Conservation (phyloP, 1,284 basidiomycete species). For the Golubevia sp. region DNA sequence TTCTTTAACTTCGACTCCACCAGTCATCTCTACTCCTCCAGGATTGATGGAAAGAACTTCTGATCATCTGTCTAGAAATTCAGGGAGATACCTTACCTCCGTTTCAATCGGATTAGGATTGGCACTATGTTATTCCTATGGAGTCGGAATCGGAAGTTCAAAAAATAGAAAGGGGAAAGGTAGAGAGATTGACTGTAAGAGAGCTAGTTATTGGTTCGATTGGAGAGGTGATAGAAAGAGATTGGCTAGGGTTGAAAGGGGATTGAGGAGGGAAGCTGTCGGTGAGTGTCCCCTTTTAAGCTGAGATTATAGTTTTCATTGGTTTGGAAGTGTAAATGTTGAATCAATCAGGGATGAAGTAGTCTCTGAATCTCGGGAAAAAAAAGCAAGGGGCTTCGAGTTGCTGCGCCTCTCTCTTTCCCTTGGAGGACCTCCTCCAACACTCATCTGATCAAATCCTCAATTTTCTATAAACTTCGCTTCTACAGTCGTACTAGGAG, state of each 20-base stretch:
- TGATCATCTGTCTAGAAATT: too few species aligned
- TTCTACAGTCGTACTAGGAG: constrained; percentile 45
- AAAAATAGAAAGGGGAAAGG: constrained; percentile 23
- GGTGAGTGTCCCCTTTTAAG: constrained; percentile 7
- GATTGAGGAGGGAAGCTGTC: constrained; percentile 37
- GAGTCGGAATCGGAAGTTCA: constrained; percentile 16
- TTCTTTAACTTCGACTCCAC: constrained; percentile 5
- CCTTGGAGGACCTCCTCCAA: background rate
- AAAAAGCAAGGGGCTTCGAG: constrained; percentile 4
- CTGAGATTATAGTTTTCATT: background rate
- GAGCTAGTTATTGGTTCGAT: constrained; percentile 20
- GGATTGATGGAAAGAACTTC: constrained; percentile 5
- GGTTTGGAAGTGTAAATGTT: background rate
- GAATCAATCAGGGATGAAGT: background rate
- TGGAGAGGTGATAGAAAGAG: constrained; percentile 21
- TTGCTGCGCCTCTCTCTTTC: background rate
- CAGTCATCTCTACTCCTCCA: constrained; percentile 32
- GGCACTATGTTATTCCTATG: constrained; percentile 13
- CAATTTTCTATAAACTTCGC: too few species aligned
- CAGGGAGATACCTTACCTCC: background rate
- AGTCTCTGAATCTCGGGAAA: constrained; percentile 1
- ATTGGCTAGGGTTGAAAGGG: constrained; percentile 25
- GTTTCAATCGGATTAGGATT: constrained; percentile 12
- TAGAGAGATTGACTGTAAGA: constrained; percentile 18
- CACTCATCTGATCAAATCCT: background rate